Evolutionary conservation across 2,329 filamentous ascomycete genomes (phyloP), one percentile per base, ranked within the genome.

Genomic region (Elsinoe fawcettii): DNA sequence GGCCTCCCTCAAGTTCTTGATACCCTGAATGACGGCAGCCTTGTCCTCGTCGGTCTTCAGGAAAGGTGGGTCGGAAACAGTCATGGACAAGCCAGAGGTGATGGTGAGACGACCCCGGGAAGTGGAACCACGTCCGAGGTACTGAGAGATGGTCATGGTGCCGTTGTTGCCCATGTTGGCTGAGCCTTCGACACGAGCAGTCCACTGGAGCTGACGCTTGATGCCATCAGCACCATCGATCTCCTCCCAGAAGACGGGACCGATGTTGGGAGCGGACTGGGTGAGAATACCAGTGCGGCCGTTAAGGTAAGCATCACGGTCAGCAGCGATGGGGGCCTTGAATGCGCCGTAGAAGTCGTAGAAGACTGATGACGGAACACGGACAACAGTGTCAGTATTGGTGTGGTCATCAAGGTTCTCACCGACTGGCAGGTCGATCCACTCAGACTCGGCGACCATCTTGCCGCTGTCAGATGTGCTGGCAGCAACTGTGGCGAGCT

Each of bases 321-420:
- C 74, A 32, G 66, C 63, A 8, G 65, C 56, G 47, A 72, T 72
- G 2, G 74, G 73, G 11, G 66, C 69, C 61, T 76, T 63, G 71
- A 75, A 87, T 2, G 84, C 83, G 56, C 71, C 74, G 65, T 84
- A 85, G 64, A 85, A 86, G 71, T 87, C 80, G 65, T 87, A 87
- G 69, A 81, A 81, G 7, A 74, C 73, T 51, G 80, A 70, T 57
- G 76, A 77, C 11, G 75, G 73, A 63, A 80, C 77, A 11, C 71
- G 73, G 51, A 81, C 70, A 46, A 80, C 76, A 37, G 77, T 67
- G 63, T 80, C 77, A 14, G 78, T 81, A 67, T 80, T 88, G 73
- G 74, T 81, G 76, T 71, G 70, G 71, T 79, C 77, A 62, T 75
- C 74, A 47, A 79, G 63, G 60, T 77, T 77, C 55, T 76, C 63